Base-by-base conservation (phyloP, 179 eudicot species). In the Spergularia azorica region DNA sequence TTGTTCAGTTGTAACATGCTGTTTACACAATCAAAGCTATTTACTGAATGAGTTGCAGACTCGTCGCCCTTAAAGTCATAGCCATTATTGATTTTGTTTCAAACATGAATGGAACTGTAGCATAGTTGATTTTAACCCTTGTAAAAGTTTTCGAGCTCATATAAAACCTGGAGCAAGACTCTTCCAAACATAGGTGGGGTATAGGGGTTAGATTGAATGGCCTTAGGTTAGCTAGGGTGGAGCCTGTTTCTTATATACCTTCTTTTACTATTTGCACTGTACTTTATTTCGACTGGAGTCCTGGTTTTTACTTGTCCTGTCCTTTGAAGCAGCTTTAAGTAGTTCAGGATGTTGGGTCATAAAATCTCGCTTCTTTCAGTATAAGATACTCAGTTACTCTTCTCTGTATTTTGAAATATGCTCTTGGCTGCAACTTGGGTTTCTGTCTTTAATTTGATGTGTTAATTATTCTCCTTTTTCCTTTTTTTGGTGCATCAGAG, bases 401-500 rank as follows among this genome's bases (percentile, higher is more conserved):
- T 71, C 39, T 16, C 9, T 26, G 13, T 50, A 1, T 7, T 51
- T 14, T 16, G 55, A 62, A 32, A 2, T 18, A 36, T 77, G 15
- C 67, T 32, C 18, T 52, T 70, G 68, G 10, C 70, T 79, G 32
- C 58, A 38, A 51, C 50, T 50, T 52, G n/a, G 2, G 51, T 5
- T 63, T 63, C 36, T 46, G 21, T 48, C 41, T 21, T 65, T 48
- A 32, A 46, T 67, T 36, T 67, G 17, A 6, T 57, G 2, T 57
- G 70, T 59, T 15, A 56, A 32, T 16, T 73, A n/a, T 70, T 78
- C 32, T 71, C 36, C 56, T 38, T 12, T 41, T 18, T 16, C 65
- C 36, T 63, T 38, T 12, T 41, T 18, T 16, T 11, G 16, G 5
- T 64, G 57, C 52, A 39, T 17, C 80, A 93, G 97, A 73, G 71